Evolutionary conservation across 768 basidiomycete genomes (phyloP), one percentile per base, ranked within the genome.

Genomic region (Lactarius tabidus): DNA sequence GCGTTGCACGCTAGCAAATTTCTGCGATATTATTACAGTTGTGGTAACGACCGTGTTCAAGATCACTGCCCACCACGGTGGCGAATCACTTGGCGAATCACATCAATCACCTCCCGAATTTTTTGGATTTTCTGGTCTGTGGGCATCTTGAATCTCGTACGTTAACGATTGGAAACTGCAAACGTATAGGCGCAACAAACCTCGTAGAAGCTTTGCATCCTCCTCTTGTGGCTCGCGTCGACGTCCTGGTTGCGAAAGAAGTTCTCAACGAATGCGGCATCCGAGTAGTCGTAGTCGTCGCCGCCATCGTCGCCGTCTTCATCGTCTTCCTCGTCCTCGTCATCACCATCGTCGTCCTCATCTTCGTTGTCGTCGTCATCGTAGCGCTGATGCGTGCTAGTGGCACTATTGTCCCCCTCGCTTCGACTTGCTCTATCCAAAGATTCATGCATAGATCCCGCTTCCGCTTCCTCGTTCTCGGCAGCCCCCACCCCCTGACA

Each of bases 131-230:
- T 85, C 48, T 84, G 77, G 33, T 85, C 74, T 2, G 84, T 81
- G 2, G 83, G 72, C 79, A 87, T 80, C 86, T 86, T 62, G 20
- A 64, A 33, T 67, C 23, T 17, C 17, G 39, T 23, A 20, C 31
- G 10, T 66, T 36, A 31, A 20, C 51, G 48, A 53, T 45, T 3
- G 48, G 38, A n/a, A 48, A 33, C 8, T 45, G 28, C 28, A 57
- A 1, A 35, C 53, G 10, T n/a, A 53, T 12, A 33, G n/a, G 28
- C 10, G 8, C 38, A 31, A 72, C 79, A 23, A 68, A 83, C 85
- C 74, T 82, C 74, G 57, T 77, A 81, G 69, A 86, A 86, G 23
- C 63, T 29, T 69, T 84, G 78, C 84, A 86, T 82, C 59, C 75
- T 68, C 59, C 68, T 71, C 58, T 74, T 80, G 28, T 78, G 77